Evolutionary conservation across 768 basidiomycete species (phyloP), one percentile per base, ranked within the genome.

Genomic region (Suillus plorans): DNA sequence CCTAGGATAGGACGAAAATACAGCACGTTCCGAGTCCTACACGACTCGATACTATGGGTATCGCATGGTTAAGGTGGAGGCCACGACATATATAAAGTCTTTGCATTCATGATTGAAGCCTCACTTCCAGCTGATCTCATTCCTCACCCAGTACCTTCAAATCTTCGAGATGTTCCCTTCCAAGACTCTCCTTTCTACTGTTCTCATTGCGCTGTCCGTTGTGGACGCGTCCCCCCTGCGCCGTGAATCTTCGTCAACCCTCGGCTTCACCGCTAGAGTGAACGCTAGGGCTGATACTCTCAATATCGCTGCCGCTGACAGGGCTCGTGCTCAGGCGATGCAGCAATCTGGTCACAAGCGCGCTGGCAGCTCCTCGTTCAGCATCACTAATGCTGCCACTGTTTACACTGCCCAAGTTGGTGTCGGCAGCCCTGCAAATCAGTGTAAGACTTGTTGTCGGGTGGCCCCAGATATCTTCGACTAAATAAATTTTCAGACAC

Each of bases 321-420:
- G 66, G 10, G 70, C 68, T 57, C 73, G 73, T 22, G 67, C 61
- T 18, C 64, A 67, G 45, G 47, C 62, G 14, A 57, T 71, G 64
- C 60, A 37, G 13, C 53, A 64, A 41, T 22, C 2, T 22, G 9
- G 18, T 10, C 18, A 14, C 10, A 72, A 70, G 50, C 69, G 70
- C 25, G 50, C 31, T 63, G 13, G 49, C 45, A 50, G 28, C 37
- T 41, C 6, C 14, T 63, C 62, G n/a, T 14, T 67, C 41, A 39
- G 47, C 4, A 58, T 72, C 10, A 61, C 70, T 5, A 78, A 76
- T 52, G 12, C 34, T 5, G 59, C 2, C 2, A 66, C 73, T 1
- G 4, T 39, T 25, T 80, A 80, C 60, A 70, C 69, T 2, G 73
- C 72, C 2, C 8, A 76, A 63, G 70, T 77, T 20, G 66, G 66